These are phyloP conservation scores for Syzygium aromaticum DNA, from an alignment of 345 rosid genomes.

Conservation along the genomic window DNA sequence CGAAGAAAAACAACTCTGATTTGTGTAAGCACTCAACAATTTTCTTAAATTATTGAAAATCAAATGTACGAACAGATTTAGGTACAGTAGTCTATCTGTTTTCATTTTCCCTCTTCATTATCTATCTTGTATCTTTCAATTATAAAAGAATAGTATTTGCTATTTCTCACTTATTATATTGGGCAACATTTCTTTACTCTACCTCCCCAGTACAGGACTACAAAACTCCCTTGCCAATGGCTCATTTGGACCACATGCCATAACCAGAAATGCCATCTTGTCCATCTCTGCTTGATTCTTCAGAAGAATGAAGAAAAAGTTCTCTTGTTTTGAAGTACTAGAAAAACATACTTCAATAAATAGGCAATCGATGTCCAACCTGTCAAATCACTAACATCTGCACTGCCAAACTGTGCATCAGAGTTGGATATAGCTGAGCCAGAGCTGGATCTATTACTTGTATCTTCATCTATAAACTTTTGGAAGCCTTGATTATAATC, in stretches of 20 bases:
- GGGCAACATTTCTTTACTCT: neutral
- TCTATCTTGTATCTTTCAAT: neutral
- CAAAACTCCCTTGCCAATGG: neutral
- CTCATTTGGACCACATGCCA: neutral
- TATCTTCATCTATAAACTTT: slow-evolving; percentile 66
- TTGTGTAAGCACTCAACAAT: neutral
- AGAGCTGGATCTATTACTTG: slow-evolving; percentile 89
- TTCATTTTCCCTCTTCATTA: neutral
- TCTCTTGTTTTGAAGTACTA: neutral
- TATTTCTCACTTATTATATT: neutral
- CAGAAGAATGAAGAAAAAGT: neutral
- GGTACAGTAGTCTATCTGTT: neutral
- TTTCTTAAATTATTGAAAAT: neutral
- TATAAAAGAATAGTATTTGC: neutral
- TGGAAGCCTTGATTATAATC: slow-evolving; percentile 50
- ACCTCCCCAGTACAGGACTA: neutral
- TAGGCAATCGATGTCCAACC: slow-evolving; percentile 29
- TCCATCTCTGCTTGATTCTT: neutral
- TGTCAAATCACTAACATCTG: slow-evolving; percentile 87
- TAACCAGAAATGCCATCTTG: neutral
- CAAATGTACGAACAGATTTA: neutral
- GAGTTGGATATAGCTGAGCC: slow-evolving; percentile 96
- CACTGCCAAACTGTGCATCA: slow-evolving; percentile 79
- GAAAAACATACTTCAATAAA: neutral
- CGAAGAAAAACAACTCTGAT: neutral